Conservation (phyloP, 225 moss, liverwort and hornwort species). For the Antitrichia curtipendula region DNA sequence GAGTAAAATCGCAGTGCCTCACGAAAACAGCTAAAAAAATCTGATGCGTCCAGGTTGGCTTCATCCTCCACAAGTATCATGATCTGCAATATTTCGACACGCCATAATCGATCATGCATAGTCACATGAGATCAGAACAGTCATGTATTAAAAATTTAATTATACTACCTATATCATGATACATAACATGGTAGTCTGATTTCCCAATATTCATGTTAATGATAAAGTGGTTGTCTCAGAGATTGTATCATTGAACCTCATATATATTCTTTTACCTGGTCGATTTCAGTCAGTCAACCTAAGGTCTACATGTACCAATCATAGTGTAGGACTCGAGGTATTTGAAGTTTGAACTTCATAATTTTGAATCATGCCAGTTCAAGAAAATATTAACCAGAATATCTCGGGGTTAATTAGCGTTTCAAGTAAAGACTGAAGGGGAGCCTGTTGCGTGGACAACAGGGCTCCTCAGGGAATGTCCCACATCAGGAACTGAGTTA, state of each 20-base stretch:
- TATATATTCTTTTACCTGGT: not conserved
- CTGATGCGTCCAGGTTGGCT: constrained; percentile 37
- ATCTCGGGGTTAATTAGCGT: constrained; percentile 16
- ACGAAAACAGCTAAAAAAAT: constrained; percentile 35
- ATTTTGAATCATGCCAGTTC: not conserved
- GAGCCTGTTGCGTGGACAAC: constrained; percentile 24
- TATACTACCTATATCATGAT: not conserved
- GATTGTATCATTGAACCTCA: not conserved
- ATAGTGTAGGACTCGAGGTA: not conserved
- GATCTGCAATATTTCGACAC: constrained; percentile 9
- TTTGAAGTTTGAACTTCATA: not conserved
- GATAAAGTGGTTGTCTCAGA: not conserved
- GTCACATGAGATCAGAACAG: not conserved
- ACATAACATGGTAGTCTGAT: too few species aligned
- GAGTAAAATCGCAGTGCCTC: constrained; percentile 68
- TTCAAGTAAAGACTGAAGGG: constrained; percentile 11
- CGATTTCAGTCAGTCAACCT: not conserved
- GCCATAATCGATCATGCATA: not conserved
- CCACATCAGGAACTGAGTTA: not conserved
- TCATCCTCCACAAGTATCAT: constrained; percentile 59
- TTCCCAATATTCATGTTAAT: not conserved
- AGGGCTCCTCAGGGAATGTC: not conserved
- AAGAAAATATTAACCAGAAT: not conserved
- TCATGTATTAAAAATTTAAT: too few species aligned
- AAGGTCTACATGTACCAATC: not conserved